Evolutionary conservation across 2,329 filamentous ascomycete genomes (phyloP), one percentile per base, ranked within the genome.

Genomic region (Aureobasidium namibiae): DNA sequence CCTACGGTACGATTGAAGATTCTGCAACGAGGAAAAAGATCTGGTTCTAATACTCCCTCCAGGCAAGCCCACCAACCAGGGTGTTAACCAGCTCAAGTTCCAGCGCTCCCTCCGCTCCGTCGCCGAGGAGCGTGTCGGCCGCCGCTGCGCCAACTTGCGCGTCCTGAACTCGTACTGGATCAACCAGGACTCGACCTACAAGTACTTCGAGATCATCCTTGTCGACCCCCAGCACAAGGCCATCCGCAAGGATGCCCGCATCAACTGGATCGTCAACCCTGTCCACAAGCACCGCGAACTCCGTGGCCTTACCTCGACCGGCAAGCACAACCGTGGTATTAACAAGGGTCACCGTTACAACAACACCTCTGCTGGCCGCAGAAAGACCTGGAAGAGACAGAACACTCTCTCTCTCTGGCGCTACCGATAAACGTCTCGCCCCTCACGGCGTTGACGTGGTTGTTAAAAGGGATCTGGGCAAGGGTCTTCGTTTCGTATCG

Each of bases 151-250:
- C 81, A 99, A 99, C 83, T 82, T 99, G 79, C 91, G 94, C 76
- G 94, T 99, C 75, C 89, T 99, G 75, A 99, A 99, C 89, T 97
- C 92, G 66, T 99, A 99, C 92, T 99, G 95, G 95, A 90, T 99
- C 85, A 99, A 99, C 89, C 91, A 97, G 86, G 94, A 99, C 84
- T 96, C 92, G 64, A 99, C 94, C 81, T 99, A 97, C 90, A 99
- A 99, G 86, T 99, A 99, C 89, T 99, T 86, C 84, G 94, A 99
- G 83, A 87, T 97, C 80, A 97, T 99, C 83, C 90, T 96, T 75
- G 92, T 99, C 76, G 94, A 99, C 83, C 94, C 94, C 77, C 89
- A 95, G 84, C 94, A 99, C 90, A 97, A 97, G 87, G 94, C 94
- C 75, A 99, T 99, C 85, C 94, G 94, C 80, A 90, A 89, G 76